These are phyloP conservation scores for Alisma plantagoaquatica DNA, from an alignment of 106 monocot species.

Conservation along the genomic window DNA sequence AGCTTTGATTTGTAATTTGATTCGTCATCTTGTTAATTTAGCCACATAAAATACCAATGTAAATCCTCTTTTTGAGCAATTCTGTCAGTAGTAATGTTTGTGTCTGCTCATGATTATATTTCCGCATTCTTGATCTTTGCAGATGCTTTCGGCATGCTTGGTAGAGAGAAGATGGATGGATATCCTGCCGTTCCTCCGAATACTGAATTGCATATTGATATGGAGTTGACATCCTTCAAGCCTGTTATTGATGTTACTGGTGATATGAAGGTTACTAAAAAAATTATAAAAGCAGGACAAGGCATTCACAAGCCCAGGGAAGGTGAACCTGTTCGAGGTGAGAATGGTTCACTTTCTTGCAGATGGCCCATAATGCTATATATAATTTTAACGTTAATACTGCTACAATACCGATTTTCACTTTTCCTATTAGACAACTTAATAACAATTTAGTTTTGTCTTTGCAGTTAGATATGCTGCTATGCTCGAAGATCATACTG, in stretches of 20 bases:
- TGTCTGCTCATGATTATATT: too few species aligned
- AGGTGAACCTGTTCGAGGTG: constrained; percentile 46
- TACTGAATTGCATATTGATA: constrained; percentile 25
- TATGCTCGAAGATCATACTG: constrained; percentile 45
- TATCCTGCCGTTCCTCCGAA: constrained; percentile 34
- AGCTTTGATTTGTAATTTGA: too few species aligned
- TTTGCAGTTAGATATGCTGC: constrained; percentile 48
- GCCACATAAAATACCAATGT: too few species aligned
- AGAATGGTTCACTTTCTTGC: constrained; percentile 12
- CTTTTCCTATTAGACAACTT: too few species aligned
- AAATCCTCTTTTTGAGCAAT: too few species aligned
- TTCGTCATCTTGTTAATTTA: too few species aligned
- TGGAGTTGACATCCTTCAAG: constrained; percentile 39
- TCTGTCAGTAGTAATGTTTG: too few species aligned
- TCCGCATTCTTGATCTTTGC: too few species aligned
- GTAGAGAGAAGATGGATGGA: constrained; percentile 24
- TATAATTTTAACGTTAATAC: neutral
- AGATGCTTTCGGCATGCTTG: constrained; percentile 53
- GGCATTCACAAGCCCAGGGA: constrained; percentile 42
- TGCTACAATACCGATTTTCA: too few species aligned
- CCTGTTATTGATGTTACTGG: constrained; percentile 54
- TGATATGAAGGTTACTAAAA: constrained; percentile 52
- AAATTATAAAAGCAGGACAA: constrained; percentile 49
- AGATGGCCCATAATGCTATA: too few species aligned
- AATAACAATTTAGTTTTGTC: neutral